Evolutionary conservation across 371 early-diverging fungal species (phyloP).

Genomic region (Mortierella polycephala): DNA sequence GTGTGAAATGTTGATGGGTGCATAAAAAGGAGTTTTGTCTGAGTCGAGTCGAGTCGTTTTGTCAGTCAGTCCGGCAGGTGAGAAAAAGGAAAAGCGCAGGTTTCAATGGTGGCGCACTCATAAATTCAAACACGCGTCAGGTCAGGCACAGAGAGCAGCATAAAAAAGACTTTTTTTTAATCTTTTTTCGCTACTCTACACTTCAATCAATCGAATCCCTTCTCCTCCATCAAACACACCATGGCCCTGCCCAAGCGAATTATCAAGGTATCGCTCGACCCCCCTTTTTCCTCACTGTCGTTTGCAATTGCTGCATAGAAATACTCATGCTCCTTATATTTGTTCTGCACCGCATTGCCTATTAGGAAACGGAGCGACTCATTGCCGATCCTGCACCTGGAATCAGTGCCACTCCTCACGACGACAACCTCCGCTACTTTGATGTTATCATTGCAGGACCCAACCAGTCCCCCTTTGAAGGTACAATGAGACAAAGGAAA

Average conservation of each 20-base stretch:
- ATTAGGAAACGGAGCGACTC: slow-evolving; percentile 95
- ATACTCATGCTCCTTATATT: too few species aligned
- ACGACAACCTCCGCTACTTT: slow-evolving; percentile 97
- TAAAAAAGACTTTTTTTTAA: neutral
- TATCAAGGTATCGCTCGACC: slow-evolving; percentile 67
- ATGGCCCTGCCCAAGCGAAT: slow-evolving; percentile 84
- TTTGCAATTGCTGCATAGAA: neutral
- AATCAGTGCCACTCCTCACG: slow-evolving; percentile 91
- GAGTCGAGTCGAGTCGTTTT: too few species aligned
- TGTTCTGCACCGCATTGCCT: too few species aligned
- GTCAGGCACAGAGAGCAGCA: too few species aligned
- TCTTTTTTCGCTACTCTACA: neutral
- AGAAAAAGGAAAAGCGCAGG: too few species aligned
- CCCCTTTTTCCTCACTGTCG: neutral
- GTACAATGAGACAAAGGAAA: slow-evolving; percentile 56
- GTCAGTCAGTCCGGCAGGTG: too few species aligned
- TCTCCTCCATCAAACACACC: neutral
- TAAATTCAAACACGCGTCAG: too few species aligned
- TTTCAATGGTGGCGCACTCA: too few species aligned
- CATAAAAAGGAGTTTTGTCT: too few species aligned
- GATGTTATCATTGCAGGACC: slow-evolving; percentile 98
- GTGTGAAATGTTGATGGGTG: too few species aligned
- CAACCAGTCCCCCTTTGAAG: slow-evolving; percentile 97
- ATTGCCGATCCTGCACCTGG: slow-evolving; percentile 96
- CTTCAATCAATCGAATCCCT: neutral